Evolutionary conservation across 2,329 filamentous ascomycete species (phyloP).

Genomic region (Monosporascus sp.): DNA sequence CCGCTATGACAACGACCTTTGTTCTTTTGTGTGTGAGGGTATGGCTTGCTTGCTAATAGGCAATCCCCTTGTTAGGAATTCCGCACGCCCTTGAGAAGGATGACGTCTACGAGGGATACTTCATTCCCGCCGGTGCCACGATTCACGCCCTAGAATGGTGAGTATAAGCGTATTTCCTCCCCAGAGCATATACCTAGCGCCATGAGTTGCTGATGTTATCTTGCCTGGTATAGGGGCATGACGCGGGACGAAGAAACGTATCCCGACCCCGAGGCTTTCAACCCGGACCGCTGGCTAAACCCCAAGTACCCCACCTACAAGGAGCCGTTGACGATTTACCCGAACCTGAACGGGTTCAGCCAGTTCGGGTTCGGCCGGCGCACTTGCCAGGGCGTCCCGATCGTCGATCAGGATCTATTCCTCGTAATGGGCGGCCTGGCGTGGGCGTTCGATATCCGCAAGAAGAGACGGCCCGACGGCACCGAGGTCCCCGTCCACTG

Average conservation of each 20-base stretch:
- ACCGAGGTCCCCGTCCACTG: slow-evolving; percentile 34
- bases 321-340: slow-evolving; percentile 32
- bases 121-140: slow-evolving; percentile 46
- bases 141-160: slow-evolving; percentile 50
- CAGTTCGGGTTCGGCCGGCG: slow-evolving; percentile 51
- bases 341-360: slow-evolving; percentile 35
- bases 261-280: slow-evolving; percentile 33
- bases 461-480: slow-evolving; percentile 22
- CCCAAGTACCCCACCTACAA: slow-evolving; percentile 33
- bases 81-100: slow-evolving; percentile 47
- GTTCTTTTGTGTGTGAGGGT: background rate
- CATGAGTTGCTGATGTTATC: slow-evolving; percentile 22
- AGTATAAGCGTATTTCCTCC: slow-evolving; percentile 10
- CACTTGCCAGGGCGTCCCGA: slow-evolving; percentile 38
- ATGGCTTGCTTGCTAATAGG: background rate
- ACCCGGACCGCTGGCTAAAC: slow-evolving; percentile 34
- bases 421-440: slow-evolving; percentile 34
- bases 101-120: slow-evolving; percentile 47
- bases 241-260: slow-evolving; percentile 38
- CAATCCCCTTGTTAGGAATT: slow-evolving; percentile 30
- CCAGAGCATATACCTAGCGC: background rate
- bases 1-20: no score
- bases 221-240: slow-evolving; percentile 36
- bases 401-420: slow-evolving; percentile 37
- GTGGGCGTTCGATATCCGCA: slow-evolving; percentile 29